These are phyloP conservation scores for Wickerhamiella allomyrinae DNA, from an alignment of 805 yeast genomes.

Conservation along the genomic window DNA sequence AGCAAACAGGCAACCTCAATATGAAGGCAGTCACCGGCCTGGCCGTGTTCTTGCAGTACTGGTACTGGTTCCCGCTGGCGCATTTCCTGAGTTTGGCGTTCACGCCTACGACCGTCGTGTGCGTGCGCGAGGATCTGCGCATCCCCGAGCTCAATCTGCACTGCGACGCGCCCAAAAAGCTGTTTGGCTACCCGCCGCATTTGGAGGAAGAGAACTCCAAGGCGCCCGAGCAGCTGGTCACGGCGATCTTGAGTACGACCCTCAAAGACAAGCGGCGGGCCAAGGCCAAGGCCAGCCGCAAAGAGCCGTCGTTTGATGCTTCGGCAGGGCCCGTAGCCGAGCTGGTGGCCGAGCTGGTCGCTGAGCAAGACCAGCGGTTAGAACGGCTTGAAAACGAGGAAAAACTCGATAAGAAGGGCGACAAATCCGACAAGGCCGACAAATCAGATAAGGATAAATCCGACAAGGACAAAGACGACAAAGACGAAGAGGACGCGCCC, in stretches of 20 bases:
- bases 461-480: slow-evolving; percentile 15
- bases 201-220: slow-evolving; percentile 64
- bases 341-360: slow-evolving; percentile 29
- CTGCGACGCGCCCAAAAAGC: slow-evolving; percentile 66
- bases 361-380: slow-evolving; percentile 20
- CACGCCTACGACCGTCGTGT: slow-evolving; percentile 81
- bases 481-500: slow-evolving; percentile 17
- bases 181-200: slow-evolving; percentile 83
- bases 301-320: neutral
- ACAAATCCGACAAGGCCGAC: slow-evolving; percentile 18
- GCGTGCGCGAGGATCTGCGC: slow-evolving; percentile 70
- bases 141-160: slow-evolving; percentile 72
- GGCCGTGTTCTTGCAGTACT: slow-evolving; percentile 77
- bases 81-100: slow-evolving; percentile 87
- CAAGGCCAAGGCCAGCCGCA: slow-evolving; percentile 24
- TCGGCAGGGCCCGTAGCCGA: slow-evolving; percentile 16
- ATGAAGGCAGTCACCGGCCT: slow-evolving; percentile 85
- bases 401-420: slow-evolving; percentile 11
- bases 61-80: slow-evolving; percentile 98
- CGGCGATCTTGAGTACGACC: slow-evolving; percentile 90
- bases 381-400: too few relatives aligned
- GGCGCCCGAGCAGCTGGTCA: slow-evolving; percentile 75
- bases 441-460: slow-evolving; percentile 20
- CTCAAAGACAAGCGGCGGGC: slow-evolving; percentile 90
- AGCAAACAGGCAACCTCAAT: slow-evolving; percentile 80